phyloP scores from a whole-genome alignment of 108 stramenopile genomes.

The Mayamaea pseudoterrestris region DNA sequence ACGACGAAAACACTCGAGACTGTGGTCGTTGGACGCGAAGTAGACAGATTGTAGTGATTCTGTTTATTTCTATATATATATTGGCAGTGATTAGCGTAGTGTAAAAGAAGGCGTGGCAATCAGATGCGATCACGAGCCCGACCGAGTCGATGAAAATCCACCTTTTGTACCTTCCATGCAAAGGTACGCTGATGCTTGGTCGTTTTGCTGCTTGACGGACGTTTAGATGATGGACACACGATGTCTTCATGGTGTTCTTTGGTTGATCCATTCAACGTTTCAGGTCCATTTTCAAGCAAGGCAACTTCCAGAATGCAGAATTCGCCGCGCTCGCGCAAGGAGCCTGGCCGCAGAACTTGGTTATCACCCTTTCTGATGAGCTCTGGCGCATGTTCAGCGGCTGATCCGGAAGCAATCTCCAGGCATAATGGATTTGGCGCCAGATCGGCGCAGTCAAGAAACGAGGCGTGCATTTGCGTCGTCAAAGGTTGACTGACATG shows the following conservation, averaged over 20 bases:
- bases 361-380: neutral
- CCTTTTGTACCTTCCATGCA: neutral
- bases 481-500: neutral
- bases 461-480: conserved; percentile 4
- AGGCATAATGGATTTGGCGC: conserved; percentile 21
- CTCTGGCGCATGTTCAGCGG: neutral
- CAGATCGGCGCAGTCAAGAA: neutral
- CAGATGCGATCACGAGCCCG: neutral
- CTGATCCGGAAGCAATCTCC: conserved; percentile 21
- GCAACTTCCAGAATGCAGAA: conserved; percentile 32
- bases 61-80: no score
- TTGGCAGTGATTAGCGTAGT: no score
- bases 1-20: no score
- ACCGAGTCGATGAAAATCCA: neutral
- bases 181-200: neutral
- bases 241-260: neutral
- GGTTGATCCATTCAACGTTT: neutral
- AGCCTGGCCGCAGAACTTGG: conserved; percentile 31
- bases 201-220: neutral
- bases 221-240: neutral
- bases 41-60: no score
- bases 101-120: no score
- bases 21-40: no score
- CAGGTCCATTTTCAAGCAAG: conserved; percentile 5
- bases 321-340: conserved; percentile 33